These are phyloP conservation scores for Mercurialis annua DNA, from an alignment of 345 rosid species.

Conservation along the genomic window DNA sequence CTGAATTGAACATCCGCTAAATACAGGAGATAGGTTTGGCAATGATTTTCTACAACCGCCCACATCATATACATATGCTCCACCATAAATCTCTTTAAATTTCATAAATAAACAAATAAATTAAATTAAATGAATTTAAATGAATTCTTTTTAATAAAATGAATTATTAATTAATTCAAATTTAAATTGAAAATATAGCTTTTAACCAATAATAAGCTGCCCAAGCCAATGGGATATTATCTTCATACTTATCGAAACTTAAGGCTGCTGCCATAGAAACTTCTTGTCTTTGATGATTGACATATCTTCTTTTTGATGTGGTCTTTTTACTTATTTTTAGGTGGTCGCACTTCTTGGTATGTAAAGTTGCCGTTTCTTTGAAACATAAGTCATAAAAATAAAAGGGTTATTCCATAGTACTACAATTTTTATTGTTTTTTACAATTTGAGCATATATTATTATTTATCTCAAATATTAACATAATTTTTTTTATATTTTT, in stretches of 20 bases:
- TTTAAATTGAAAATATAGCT: conserved; percentile 12
- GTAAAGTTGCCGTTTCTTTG: conserved; percentile 10
- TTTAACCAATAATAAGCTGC: conserved; percentile 26
- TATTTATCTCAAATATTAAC: too few relatives aligned
- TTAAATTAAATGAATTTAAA: too few relatives aligned
- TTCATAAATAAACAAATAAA: background rate
- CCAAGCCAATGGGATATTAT: conserved; percentile 15
- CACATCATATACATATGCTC: conserved; percentile 18
- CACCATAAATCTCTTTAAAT: background rate
- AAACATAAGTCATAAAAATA: too few relatives aligned
- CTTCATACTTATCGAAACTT: background rate
- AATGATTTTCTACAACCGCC: conserved; percentile 12
- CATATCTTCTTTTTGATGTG: background rate
- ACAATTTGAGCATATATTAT: too few relatives aligned
- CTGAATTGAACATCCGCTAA: too few relatives aligned
- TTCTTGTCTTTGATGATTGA: conserved; percentile 26
- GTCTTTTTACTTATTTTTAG: background rate
- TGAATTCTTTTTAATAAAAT: background rate
- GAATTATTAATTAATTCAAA: background rate
- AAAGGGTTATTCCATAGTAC: too few relatives aligned
- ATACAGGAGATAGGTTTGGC: background rate
- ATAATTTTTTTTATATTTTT: too few relatives aligned
- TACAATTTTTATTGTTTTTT: too few relatives aligned
- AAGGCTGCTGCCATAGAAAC: conserved; percentile 3
- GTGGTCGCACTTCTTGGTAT: background rate